Conservation (phyloP, 768 basidiomycete genomes). For the Auricularia sp. region DNA sequence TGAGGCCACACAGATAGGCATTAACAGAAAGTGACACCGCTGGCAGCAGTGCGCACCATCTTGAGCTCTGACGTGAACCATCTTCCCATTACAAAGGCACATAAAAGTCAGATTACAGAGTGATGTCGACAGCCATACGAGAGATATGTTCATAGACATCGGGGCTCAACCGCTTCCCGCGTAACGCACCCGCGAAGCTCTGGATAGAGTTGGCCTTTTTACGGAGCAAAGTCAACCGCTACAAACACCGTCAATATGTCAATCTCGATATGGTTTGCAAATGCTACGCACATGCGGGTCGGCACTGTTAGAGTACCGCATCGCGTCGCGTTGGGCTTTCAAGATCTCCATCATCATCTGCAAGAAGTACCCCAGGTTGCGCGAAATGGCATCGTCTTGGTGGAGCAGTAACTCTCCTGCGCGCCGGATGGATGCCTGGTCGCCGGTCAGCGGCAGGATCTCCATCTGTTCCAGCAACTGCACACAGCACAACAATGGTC, state of each 20-base stretch:
- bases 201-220: conserved; percentile 80
- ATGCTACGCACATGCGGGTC: conserved; percentile 36
- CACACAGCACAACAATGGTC: conserved; percentile 21
- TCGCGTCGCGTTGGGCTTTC: conserved; percentile 66
- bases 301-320: conserved; percentile 59
- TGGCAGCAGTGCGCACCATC: too few species aligned
- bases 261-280: conserved; percentile 10
- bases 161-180: conserved; percentile 83
- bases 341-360: conserved; percentile 89
- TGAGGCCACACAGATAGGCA: too few species aligned
- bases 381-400: conserved; percentile 72
- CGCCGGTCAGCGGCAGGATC: conserved; percentile 78
- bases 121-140: conserved; percentile 76
- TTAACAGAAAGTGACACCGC: too few species aligned
- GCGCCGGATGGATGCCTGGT: conserved; percentile 75
- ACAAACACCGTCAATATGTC: conserved; percentile 11
- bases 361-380: conserved; percentile 82
- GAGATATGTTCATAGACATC: conserved; percentile 87
- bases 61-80: too few species aligned
- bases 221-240: conserved; percentile 59
- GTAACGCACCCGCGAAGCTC: conserved; percentile 69
- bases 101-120: conserved; percentile 35
- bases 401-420: conserved; percentile 86
- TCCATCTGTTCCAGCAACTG: conserved; percentile 83
- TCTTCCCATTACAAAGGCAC: neutral